A percentile compares a stretch with the other conserved stretches of the same genome.
phyloP scores from a whole-genome alignment of 495 filamentous ascomycete genomes.

The Polyplosphaeria fusca region DNA sequence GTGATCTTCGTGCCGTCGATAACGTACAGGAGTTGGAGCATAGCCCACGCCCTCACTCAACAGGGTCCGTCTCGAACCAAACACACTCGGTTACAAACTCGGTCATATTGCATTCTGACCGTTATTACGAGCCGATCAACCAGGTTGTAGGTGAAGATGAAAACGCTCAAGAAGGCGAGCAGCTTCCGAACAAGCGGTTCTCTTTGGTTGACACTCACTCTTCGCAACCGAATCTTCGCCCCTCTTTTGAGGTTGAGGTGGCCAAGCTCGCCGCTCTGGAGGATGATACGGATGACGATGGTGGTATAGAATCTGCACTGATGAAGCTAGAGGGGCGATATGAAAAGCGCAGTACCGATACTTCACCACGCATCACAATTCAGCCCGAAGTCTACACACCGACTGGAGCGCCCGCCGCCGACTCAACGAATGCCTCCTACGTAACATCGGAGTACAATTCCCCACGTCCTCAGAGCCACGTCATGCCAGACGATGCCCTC shows the following conservation, averaged over 20 bases:
- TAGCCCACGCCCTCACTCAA: constrained; percentile 62
- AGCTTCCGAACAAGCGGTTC: constrained; percentile 21
- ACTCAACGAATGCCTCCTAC: constrained; percentile 15
- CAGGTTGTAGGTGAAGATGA: constrained; percentile 2
- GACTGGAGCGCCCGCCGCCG: constrained; percentile 3
- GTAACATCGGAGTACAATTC: constrained; percentile 10
- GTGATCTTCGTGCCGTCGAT: constrained; percentile 76
- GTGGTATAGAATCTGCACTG: constrained; percentile 88
- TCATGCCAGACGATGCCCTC: constrained; percentile 16
- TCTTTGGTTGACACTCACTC: constrained; percentile 74
- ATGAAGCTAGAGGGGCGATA: constrained; percentile 91
- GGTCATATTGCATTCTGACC: constrained; percentile 38
- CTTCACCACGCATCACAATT: constrained; percentile 33
- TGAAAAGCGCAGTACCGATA: constrained; percentile 49
- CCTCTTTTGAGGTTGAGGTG: constrained; percentile 87
- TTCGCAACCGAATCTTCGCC: constrained; percentile 71
- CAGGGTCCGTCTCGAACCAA: constrained; percentile 66
- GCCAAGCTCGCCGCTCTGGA: constrained; percentile 84
- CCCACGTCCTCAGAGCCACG: background rate
- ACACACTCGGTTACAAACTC: constrained; percentile 67
- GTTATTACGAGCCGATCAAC: constrained; percentile 5
- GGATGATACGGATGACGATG: constrained; percentile 77
- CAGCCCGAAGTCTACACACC: constrained; percentile 16
- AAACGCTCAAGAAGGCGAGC: constrained; percentile 2
- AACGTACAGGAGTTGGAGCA: constrained; percentile 68